A percentile compares a stretch with the other conserved stretches of the same genome.
Evolutionary conservation across 2,329 filamentous ascomycete genomes (phyloP).

Genomic region (Paracamarosporium sp.): DNA sequence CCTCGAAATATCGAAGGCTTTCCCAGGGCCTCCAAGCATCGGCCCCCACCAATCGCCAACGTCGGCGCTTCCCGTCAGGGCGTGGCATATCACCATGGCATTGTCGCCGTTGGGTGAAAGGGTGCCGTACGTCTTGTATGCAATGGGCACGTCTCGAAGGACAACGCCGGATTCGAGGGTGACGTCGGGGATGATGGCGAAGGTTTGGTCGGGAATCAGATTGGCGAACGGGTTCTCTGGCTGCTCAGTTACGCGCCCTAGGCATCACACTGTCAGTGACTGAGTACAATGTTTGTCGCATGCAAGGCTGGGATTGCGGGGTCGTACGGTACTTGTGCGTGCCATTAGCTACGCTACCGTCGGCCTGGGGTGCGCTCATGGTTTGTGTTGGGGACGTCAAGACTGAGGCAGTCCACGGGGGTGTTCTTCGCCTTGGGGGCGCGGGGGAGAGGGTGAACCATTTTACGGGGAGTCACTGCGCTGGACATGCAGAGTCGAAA

Average conservation of each 20-base stretch:
- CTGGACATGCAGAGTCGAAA: conserved; percentile 24
- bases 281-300: conserved; percentile 11
- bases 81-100: conserved; percentile 77
- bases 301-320: neutral
- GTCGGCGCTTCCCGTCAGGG: conserved; percentile 83
- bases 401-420: conserved; percentile 10
- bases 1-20: conserved; percentile 79
- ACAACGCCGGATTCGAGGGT: conserved; percentile 90
- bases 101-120: conserved; percentile 65
- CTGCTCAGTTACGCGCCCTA: conserved; percentile 61
- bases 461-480: conserved; percentile 36
- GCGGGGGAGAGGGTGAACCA: conserved; percentile 19
- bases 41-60: conserved; percentile 91
- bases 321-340: conserved; percentile 31
- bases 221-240: conserved; percentile 89
- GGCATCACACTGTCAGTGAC: conserved; percentile 20
- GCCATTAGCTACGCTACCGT: conserved; percentile 24
- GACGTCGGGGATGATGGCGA: conserved; percentile 86
- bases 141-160: conserved; percentile 74
- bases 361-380: conserved; percentile 28
- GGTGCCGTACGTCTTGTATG: conserved; percentile 68
- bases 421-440: conserved; percentile 18
- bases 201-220: conserved; percentile 86
- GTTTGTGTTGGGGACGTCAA: conserved; percentile 6
- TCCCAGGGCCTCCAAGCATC: conserved; percentile 76